Conservation (phyloP, 2,329 filamentous ascomycete genomes). For the Pseudopyrenochaeta lycopersici region DNA sequence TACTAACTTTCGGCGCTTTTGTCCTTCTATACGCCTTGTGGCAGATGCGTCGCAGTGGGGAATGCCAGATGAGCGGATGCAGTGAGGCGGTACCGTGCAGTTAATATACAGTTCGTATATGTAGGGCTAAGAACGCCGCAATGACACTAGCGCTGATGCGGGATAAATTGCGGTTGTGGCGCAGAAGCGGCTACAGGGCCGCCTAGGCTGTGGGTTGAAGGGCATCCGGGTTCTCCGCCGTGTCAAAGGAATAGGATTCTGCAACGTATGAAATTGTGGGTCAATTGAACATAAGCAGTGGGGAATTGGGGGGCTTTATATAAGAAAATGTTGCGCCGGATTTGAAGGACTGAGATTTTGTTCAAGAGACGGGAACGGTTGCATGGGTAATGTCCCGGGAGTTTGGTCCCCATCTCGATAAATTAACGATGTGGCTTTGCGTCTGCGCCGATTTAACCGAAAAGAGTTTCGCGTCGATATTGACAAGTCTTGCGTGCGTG, state of each 20-base stretch:
- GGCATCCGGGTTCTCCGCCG: too few species aligned
- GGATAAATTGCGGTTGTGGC: slow-evolving; percentile 17
- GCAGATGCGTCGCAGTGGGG: not conserved
- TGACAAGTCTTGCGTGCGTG: not conserved
- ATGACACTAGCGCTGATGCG: slow-evolving; percentile 6
- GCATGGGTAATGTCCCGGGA: not conserved
- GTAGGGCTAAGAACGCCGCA: slow-evolving; percentile 1
- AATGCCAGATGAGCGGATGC: not conserved
- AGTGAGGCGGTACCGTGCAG: slow-evolving; percentile 7
- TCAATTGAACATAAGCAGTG: too few species aligned
- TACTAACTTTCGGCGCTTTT: not conserved
- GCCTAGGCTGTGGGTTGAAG: too few species aligned
- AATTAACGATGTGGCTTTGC: slow-evolving; percentile 17
- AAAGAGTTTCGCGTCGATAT: not conserved
- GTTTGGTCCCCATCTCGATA: slow-evolving; percentile 2
- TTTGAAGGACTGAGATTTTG: not conserved
- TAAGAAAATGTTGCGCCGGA: too few species aligned
- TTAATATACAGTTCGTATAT: slow-evolving; percentile 14
- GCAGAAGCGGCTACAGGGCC: too few species aligned
- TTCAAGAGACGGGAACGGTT: not conserved
- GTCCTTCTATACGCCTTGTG: not conserved
- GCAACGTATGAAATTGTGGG: too few species aligned
- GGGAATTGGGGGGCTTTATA: too few species aligned
- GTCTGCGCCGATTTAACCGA: slow-evolving; percentile 2
- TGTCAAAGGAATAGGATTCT: too few species aligned